These are phyloP conservation scores for Gryganskiella cystojenkinii DNA, from an alignment of 192 early-diverging fungal species.

Conservation along the genomic window DNA sequence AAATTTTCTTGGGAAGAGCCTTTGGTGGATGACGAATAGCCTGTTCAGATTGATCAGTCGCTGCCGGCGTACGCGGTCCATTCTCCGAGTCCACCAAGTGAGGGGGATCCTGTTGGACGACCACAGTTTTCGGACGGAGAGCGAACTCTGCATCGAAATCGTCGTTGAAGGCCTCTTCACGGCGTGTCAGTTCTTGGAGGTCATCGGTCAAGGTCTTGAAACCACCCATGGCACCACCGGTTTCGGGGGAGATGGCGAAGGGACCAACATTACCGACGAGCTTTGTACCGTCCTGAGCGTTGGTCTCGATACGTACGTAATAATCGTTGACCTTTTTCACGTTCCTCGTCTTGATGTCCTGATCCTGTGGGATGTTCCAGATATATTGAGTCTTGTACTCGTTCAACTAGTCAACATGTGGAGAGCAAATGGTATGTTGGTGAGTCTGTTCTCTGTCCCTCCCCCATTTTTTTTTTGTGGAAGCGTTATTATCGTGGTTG, in stretches of 20 bases:
- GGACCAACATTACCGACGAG: slow-evolving; percentile 41
- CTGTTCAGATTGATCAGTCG: background rate
- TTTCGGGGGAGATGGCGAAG: slow-evolving; percentile 18
- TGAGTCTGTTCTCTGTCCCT: too few species aligned
- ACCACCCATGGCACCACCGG: background rate
- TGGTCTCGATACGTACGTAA: slow-evolving; percentile 37
- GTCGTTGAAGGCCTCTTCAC: background rate
- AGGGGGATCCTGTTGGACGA: too few species aligned
- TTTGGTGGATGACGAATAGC: background rate
- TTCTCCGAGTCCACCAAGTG: background rate
- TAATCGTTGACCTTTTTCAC: slow-evolving; percentile 21
- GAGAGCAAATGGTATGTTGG: background rate
- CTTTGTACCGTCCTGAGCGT: slow-evolving; percentile 10
- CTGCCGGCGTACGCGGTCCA: background rate
- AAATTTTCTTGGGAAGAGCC: too few species aligned
- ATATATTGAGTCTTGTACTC: slow-evolving; percentile 13
- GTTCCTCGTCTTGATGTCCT: slow-evolving; percentile 3
- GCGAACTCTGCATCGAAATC: slow-evolving; percentile 19
- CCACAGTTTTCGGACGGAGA: background rate
- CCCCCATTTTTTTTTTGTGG: background rate
- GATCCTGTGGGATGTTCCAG: slow-evolving; percentile 31
- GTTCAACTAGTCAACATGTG: slow-evolving; percentile 10
- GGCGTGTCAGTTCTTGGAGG: slow-evolving; percentile 9
- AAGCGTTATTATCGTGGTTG: too few species aligned
- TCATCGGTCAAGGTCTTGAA: background rate